Evolutionary conservation across 2,329 filamentous ascomycete genomes (phyloP).

Genomic region (Westerdykella ornata): DNA sequence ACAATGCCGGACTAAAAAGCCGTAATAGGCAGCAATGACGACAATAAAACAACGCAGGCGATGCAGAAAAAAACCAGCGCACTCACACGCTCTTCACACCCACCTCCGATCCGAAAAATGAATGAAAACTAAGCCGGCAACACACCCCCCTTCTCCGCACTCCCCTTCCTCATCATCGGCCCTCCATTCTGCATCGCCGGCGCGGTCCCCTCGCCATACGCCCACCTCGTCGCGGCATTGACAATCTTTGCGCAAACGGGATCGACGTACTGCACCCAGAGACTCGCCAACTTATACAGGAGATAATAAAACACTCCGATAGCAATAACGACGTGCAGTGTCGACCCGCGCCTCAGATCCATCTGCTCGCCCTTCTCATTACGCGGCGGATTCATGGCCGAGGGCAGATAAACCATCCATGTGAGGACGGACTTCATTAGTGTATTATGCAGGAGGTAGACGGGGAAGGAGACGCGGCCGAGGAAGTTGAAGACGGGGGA

Average conservation of each 20-base stretch:
- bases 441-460: conserved; percentile 58
- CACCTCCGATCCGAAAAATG: background rate
- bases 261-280: conserved; percentile 33
- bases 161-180: conserved; percentile 1
- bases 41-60: too few relatives aligned
- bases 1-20: too few relatives aligned
- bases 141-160: background rate
- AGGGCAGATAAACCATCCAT: conserved; percentile 50
- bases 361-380: conserved; percentile 34
- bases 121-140: background rate
- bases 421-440: conserved; percentile 54
- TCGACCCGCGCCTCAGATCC: conserved; percentile 30
- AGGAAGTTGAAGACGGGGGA: conserved; percentile 54
- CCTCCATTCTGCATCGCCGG: conserved; percentile 7
- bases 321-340: conserved; percentile 29
- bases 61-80: too few relatives aligned
- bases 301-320: conserved; percentile 33
- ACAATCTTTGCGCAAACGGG: conserved; percentile 30
- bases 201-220: conserved; percentile 19
- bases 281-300: conserved; percentile 27
- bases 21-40: too few relatives aligned
- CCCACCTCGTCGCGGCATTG: conserved; percentile 29
- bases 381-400: conserved; percentile 32
- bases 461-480: conserved; percentile 57
- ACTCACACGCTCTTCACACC: too few relatives aligned